phyloP scores from a whole-genome alignment of 2,329 filamentous ascomycete species.

The Colletotrichum musae region DNA sequence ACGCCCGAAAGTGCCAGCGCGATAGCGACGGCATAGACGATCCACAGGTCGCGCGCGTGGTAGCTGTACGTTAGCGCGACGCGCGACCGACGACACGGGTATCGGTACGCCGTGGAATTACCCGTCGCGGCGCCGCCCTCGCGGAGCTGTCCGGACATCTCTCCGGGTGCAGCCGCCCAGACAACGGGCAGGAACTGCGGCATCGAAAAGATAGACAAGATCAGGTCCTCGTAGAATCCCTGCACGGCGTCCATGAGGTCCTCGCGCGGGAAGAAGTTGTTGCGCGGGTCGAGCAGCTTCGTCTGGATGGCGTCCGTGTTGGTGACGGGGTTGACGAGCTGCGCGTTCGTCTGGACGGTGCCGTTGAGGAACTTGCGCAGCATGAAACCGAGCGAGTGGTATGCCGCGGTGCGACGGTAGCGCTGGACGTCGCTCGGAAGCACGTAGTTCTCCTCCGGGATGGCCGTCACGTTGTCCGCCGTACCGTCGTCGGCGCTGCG shows the following conservation, averaged over 20 bases:
- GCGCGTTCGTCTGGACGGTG: conserved; percentile 46
- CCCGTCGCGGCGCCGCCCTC: conserved; percentile 41
- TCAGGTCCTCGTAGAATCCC: conserved; percentile 52
- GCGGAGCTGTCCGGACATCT: conserved; percentile 41
- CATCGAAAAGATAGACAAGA: conserved; percentile 52
- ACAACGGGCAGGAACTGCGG: conserved; percentile 52
- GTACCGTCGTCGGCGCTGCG: conserved; percentile 50
- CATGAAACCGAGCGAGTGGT: conserved; percentile 50
- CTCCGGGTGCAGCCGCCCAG: conserved; percentile 48
- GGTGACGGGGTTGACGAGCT: conserved; percentile 47
- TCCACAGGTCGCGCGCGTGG: conserved; percentile 50
- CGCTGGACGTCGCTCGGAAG: conserved; percentile 43
- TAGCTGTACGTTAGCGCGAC: conserved; percentile 49
- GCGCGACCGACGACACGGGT: conserved; percentile 48
- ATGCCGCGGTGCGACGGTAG: conserved; percentile 50
- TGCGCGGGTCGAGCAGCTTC: conserved; percentile 52
- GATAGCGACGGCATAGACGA: conserved; percentile 52
- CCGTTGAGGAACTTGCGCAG: conserved; percentile 52
- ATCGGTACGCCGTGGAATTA: conserved; percentile 43
- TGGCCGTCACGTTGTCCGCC: conserved; percentile 49
- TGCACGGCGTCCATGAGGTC: conserved; percentile 47
- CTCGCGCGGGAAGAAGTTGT: conserved; percentile 47
- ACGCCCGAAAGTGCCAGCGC: conserved; percentile 46
- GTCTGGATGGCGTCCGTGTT: conserved; percentile 56
- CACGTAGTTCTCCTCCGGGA: conserved; percentile 48